Percentiles rank a stretch among this genome's conserved stretches.
phyloP scores from a whole-genome alignment of 2,329 filamentous ascomycete species.

The Paracorniculantispora psalliotae region DNA sequence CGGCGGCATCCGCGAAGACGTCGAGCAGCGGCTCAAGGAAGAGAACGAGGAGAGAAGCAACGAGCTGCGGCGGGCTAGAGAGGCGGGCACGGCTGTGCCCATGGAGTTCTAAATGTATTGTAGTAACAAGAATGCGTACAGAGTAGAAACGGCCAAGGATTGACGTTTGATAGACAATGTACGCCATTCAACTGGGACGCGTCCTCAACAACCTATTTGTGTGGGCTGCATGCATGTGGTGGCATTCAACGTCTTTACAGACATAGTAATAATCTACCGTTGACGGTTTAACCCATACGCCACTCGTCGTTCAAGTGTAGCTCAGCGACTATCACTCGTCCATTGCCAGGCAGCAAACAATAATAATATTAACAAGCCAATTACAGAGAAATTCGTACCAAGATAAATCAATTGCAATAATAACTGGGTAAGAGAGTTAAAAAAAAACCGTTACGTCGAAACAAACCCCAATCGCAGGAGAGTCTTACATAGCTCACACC shows the following conservation, averaged over 20 bases:
- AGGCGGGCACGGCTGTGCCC: slow-evolving; percentile 52
- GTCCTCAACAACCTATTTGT: too few relatives aligned
- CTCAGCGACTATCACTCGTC: not conserved
- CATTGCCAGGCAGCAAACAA: not conserved
- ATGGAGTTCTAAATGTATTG: slow-evolving; percentile 44
- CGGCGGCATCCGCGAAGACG: slow-evolving; percentile 59
- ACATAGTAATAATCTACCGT: too few relatives aligned
- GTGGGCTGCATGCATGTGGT: too few relatives aligned
- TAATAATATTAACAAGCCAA: not conserved
- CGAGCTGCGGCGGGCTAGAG: slow-evolving; percentile 44
- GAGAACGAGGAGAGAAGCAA: slow-evolving; percentile 57
- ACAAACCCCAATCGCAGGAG: not conserved
- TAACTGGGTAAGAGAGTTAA: slow-evolving; percentile 8
- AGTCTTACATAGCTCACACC: slow-evolving; percentile 1
- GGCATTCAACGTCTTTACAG: too few relatives aligned
- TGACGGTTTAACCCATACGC: too few relatives aligned
- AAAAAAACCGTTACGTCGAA: slow-evolving; percentile 9
- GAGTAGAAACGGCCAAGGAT: not conserved
- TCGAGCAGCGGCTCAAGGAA: slow-evolving; percentile 63
- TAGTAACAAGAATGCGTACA: not conserved
- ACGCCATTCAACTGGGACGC: too few relatives aligned
- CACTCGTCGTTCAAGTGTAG: too few relatives aligned
- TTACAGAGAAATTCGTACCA: not conserved
- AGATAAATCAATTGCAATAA: slow-evolving; percentile 12
- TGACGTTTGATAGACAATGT: not conserved